Evolutionary conservation across 2,329 filamentous ascomycete species (phyloP).

Genomic region (Epichloe elymi): DNA sequence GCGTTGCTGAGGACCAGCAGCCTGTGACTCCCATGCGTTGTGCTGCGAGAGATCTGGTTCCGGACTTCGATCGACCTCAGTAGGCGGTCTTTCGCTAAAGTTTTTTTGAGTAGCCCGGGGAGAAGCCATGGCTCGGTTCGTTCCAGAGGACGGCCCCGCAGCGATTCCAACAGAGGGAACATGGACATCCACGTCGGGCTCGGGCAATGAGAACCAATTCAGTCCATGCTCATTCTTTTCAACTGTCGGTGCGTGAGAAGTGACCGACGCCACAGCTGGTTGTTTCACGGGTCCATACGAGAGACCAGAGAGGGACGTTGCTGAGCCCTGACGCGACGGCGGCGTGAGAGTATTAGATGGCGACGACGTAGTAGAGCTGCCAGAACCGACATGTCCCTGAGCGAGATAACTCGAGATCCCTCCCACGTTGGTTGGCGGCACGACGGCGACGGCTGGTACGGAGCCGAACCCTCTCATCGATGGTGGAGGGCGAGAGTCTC

Average conservation of each 20-base stretch:
- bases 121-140: background rate
- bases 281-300: conserved; percentile 6
- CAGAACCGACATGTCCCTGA: background rate
- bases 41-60: background rate
- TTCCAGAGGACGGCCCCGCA: background rate
- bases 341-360: conserved; percentile 1
- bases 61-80: background rate
- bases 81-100: background rate
- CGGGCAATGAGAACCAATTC: conserved; percentile 4
- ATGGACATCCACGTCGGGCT: background rate
- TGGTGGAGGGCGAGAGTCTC: conserved; percentile 16
- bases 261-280: conserved; percentile 6
- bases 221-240: conserved; percentile 5
- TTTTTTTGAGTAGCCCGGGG: background rate
- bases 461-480: conserved; percentile 18
- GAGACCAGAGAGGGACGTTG: conserved; percentile 11
- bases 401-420: background rate
- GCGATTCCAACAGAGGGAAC: background rate
- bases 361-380: background rate
- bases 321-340: conserved; percentile 11
- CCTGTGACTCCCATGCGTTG: conserved; percentile 12
- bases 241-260: conserved; percentile 5
- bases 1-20: conserved; percentile 3
- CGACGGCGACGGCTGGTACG: conserved; percentile 8
- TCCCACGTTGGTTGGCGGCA: conserved; percentile 1